A percentile compares a stretch with the other conserved stretches of the same genome.
Conservation (phyloP, 257 asterid genomes). For the Ajuga chamaepitys region DNA sequence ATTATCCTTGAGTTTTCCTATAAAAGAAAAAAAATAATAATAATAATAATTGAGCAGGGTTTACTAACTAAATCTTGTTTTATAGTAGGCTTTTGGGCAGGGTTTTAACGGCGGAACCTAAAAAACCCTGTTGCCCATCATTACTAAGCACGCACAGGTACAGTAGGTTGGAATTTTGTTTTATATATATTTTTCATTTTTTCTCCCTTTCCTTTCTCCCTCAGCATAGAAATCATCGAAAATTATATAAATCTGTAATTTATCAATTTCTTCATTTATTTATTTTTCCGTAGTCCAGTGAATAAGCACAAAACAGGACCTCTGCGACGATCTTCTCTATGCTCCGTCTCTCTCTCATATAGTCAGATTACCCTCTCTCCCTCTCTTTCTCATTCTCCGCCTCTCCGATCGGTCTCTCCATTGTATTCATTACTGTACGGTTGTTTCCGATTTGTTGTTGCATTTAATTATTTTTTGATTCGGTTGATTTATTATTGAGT, state of each 20-base stretch:
- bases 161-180: no score
- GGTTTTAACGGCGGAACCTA: no score
- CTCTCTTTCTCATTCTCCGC: neutral
- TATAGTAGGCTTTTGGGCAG: no score
- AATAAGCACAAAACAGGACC: conserved; percentile 9
- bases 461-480: neutral
- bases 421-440: neutral
- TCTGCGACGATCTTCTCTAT: conserved; percentile 21
- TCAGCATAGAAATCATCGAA: conserved; percentile 27
- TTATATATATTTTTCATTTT: no score
- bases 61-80: no score
- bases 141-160: no score
- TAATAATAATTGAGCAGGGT: no score
- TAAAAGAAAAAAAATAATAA: no score
- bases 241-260: conserved; percentile 6
- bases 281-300: conserved; percentile 4
- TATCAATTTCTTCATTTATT: neutral
- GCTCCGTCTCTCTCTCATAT: conserved; percentile 10
- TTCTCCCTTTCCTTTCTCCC: no score
- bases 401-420: conserved; percentile 11
- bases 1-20: no score
- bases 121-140: no score
- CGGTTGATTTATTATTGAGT: no score
- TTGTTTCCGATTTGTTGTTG: neutral
- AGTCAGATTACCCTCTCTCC: neutral